phyloP scores from a whole-genome alignment of 768 basidiomycete genomes.

The Daedaleopsis nitida region DNA sequence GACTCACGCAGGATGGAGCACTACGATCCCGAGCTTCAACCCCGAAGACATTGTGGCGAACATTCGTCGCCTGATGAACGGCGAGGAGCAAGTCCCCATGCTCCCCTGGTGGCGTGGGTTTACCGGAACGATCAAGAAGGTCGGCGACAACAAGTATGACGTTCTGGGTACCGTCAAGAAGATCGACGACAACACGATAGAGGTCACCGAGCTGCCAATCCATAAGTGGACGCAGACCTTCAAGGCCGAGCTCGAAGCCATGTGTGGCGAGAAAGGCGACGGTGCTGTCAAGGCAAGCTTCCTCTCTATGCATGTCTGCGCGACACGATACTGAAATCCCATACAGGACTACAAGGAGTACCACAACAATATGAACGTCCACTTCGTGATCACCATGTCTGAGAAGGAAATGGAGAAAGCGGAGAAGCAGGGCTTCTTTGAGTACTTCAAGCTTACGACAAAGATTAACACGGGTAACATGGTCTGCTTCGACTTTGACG shows the following conservation, averaged over 20 bases:
- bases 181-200: conserved; percentile 84
- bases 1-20: conserved; percentile 81
- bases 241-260: conserved; percentile 87
- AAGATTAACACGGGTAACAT: conserved; percentile 93
- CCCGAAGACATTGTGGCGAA: conserved; percentile 89
- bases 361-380: conserved; percentile 89
- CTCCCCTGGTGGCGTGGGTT: conserved; percentile 98
- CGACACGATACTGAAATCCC: not conserved
- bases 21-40: conserved; percentile 88
- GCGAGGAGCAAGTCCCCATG: conserved; percentile 84
- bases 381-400: conserved; percentile 82
- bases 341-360: conserved; percentile 94
- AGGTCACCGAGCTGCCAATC: conserved; percentile 94
- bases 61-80: conserved; percentile 81
- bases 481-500: conserved; percentile 97
- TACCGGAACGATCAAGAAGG: conserved; percentile 81
- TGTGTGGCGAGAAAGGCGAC: conserved; percentile 86
- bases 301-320: not conserved
- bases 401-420: conserved; percentile 84
- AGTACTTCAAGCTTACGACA: conserved; percentile 86
- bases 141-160: conserved; percentile 84
- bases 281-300: conserved; percentile 72
- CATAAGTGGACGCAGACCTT: conserved; percentile 93
- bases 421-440: conserved; percentile 84
- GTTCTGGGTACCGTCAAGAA: conserved; percentile 74